A percentile compares a stretch with the other conserved stretches of the same genome.
Conservation (phyloP, 495 filamentous ascomycete species). For the Aspergillus bertholletiae region DNA sequence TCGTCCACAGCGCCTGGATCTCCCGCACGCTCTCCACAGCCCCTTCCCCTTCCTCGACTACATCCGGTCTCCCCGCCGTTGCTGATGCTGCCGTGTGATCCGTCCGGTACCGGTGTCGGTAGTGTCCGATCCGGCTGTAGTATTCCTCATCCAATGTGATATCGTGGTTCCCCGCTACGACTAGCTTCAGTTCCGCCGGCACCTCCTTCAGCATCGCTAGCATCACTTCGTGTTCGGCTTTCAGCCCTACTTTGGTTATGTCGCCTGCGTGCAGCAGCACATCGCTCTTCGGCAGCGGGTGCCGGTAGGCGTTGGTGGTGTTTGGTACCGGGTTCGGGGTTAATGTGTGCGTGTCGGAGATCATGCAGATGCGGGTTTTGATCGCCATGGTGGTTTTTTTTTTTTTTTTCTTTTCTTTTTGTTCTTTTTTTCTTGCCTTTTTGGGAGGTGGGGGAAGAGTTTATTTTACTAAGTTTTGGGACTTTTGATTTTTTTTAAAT, state of each 20-base stretch:
- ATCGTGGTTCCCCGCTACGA: constrained; percentile 83
- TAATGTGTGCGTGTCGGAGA: constrained; percentile 61
- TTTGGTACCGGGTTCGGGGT: constrained; percentile 22
- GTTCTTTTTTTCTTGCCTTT: too few species aligned
- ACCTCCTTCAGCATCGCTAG: constrained; percentile 53
- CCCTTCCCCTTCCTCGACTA: constrained; percentile 6
- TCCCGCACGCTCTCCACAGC: constrained; percentile 16
- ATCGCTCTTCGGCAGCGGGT: constrained; percentile 53
- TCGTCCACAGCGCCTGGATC: constrained; percentile 46
- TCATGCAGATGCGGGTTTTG: constrained; percentile 53
- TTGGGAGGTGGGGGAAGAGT: too few species aligned
- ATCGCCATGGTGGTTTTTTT: constrained; percentile 13
- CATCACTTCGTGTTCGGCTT: constrained; percentile 48
- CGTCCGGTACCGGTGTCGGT: constrained; percentile 24
- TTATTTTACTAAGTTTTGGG: too few species aligned
- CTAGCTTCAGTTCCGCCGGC: constrained; percentile 66
- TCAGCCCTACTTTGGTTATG: constrained; percentile 59
- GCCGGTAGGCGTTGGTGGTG: constrained; percentile 35
- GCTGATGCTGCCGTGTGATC: constrained; percentile 16
- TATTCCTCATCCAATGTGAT: constrained; percentile 61
- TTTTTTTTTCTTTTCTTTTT: background rate
- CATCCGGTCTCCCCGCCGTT: background rate
- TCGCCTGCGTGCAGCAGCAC: constrained; percentile 74
- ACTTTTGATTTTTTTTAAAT: too few species aligned
- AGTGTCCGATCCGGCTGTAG: constrained; percentile 33